Evolutionary conservation across 2,329 filamentous ascomycete genomes (phyloP).

Genomic region (Pseudocercospora fijiensis): DNA sequence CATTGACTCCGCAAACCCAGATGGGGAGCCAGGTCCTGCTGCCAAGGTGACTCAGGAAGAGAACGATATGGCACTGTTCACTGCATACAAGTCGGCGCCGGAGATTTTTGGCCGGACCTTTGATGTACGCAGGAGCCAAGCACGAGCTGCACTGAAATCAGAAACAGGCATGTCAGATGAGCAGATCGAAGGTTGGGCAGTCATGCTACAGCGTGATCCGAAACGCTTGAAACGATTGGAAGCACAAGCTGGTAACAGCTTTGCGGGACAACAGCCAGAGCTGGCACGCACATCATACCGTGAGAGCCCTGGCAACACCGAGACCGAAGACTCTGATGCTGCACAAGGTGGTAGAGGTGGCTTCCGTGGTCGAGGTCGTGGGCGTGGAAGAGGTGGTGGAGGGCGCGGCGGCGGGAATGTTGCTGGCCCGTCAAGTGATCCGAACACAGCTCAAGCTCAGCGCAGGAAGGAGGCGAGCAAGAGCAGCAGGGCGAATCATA

Average conservation of each 20-base stretch:
- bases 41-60: conserved; percentile 34
- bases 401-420: conserved; percentile 53
- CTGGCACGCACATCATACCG: conserved; percentile 67
- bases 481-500: conserved; percentile 79
- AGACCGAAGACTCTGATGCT: conserved; percentile 57
- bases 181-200: conserved; percentile 86
- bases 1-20: conserved; percentile 62
- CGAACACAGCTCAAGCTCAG: conserved; percentile 68
- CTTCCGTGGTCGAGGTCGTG: conserved; percentile 50
- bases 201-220: conserved; percentile 77
- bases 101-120: conserved; percentile 70
- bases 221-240: conserved; percentile 69
- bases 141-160: conserved; percentile 63
- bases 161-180: conserved; percentile 91
- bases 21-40: conserved; percentile 54
- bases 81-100: conserved; percentile 64
- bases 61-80: conserved; percentile 72
- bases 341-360: conserved; percentile 44
- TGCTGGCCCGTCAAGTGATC: conserved; percentile 65
- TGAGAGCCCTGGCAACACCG: conserved; percentile 53
- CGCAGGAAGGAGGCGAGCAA: conserved; percentile 79
- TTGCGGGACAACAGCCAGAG: conserved; percentile 64
- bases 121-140: conserved; percentile 63
- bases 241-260: conserved; percentile 61
- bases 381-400: conserved; percentile 42